These are phyloP conservation scores for Aspergillus nanangensis DNA, from an alignment of 495 filamentous ascomycete species.

Conservation along the genomic window DNA sequence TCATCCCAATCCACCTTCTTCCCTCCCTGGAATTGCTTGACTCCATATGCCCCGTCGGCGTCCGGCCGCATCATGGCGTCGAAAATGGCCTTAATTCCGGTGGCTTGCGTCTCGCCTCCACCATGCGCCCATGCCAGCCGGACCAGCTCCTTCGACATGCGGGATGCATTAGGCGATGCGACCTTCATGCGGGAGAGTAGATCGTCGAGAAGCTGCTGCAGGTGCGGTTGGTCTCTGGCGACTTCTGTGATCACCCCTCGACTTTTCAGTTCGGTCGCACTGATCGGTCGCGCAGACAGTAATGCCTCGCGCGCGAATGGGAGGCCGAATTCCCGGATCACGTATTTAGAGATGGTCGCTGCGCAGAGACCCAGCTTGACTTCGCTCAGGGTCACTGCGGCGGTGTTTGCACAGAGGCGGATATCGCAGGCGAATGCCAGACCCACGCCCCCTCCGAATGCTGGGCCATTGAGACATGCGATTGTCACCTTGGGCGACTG, in stretches of 20 bases:
- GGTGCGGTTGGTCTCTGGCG: constrained; percentile 3
- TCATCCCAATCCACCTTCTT: no score
- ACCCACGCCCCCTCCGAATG: constrained; percentile 35
- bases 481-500: constrained; percentile 32
- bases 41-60: no score
- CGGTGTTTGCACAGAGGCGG: constrained; percentile 14
- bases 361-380: constrained; percentile 32
- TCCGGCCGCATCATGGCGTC: no score
- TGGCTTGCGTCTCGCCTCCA: no score
- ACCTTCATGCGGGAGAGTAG: constrained; percentile 10
- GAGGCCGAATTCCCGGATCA: constrained; percentile 21
- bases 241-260: constrained; percentile 16
- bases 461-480: constrained; percentile 30
- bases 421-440: constrained; percentile 35
- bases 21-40: no score
- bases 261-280: constrained; percentile 15
- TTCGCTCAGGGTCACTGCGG: constrained; percentile 28
- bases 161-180: constrained; percentile 15
- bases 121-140: constrained; percentile 18
- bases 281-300: constrained; percentile 24
- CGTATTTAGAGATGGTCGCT: no score
- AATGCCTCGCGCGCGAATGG: no score
- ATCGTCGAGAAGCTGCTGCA: constrained; percentile 3
- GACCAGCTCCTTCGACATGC: constrained; percentile 22
- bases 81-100: no score